Evolutionary conservation across 108 stramenopile species (phyloP).

Genomic region (Nitzschia sp.): DNA sequence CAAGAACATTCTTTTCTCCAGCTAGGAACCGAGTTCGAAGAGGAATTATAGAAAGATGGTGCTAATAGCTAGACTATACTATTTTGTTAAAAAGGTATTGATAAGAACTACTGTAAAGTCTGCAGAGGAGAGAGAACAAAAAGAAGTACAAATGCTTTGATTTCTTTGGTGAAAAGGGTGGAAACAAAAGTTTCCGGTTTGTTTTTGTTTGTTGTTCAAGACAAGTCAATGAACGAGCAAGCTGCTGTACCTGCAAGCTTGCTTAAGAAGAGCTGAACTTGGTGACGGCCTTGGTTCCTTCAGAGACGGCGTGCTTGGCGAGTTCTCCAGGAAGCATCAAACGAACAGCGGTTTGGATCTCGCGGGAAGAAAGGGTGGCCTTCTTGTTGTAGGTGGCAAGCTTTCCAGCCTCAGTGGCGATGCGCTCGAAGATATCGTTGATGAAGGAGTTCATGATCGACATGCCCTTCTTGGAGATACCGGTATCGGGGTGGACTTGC

Average conservation of each 20-base stretch:
- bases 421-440: constrained; percentile 93
- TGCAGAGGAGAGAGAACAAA: no score
- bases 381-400: constrained; percentile 93
- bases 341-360: constrained; percentile 92
- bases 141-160: no score
- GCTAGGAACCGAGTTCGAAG: no score
- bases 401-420: constrained; percentile 90
- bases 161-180: constrained; percentile 21
- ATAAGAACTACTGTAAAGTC: no score
- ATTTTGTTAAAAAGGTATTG: no score
- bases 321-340: constrained; percentile 92
- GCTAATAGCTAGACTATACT: no score
- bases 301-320: constrained; percentile 91
- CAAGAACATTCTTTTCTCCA: no score
- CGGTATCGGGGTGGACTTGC: constrained; percentile 84
- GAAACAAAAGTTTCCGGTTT: constrained; percentile 42
- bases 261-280: constrained; percentile 64
- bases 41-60: no score
- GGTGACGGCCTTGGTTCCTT: constrained; percentile 74
- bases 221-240: neutral
- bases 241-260: constrained; percentile 1
- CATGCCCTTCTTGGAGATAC: constrained; percentile 93
- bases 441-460: constrained; percentile 95
- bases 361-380: constrained; percentile 88
- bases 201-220: constrained; percentile 4